Conservation (phyloP, 148 eudicot species). For the Chenopodium berlandieri region DNA sequence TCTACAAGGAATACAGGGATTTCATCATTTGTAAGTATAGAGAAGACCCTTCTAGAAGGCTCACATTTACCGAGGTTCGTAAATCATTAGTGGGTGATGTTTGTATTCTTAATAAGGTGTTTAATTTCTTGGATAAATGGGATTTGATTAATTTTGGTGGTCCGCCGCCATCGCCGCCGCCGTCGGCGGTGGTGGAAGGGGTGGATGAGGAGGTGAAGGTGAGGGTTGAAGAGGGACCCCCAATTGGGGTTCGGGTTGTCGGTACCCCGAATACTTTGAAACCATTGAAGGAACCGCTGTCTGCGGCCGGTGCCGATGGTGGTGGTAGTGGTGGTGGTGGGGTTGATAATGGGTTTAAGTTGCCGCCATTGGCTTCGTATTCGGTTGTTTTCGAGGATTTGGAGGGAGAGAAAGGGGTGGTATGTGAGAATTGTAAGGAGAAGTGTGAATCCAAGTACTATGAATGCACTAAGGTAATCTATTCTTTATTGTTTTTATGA, state of each 20-base stretch:
- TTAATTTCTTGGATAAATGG: constrained; percentile 66
- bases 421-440: constrained; percentile 69
- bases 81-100: constrained; percentile 89
- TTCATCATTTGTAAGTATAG: constrained; percentile 79
- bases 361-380: constrained; percentile 72
- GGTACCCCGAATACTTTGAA: constrained; percentile 66
- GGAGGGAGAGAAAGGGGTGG: constrained; percentile 31
- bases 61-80: constrained; percentile 73
- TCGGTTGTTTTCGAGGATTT: constrained; percentile 52
- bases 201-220: constrained; percentile 41
- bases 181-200: constrained; percentile 24
- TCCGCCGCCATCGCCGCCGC: constrained; percentile 7
- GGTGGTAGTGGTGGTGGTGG: constrained; percentile 31
- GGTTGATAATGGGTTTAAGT: constrained; percentile 44
- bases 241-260: constrained; percentile 77
- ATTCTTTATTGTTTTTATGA: not conserved
- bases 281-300: constrained; percentile 39
- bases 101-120: constrained; percentile 59
- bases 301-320: constrained; percentile 1
- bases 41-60: constrained; percentile 62
- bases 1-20: constrained; percentile 91
- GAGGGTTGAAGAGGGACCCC: constrained; percentile 88
- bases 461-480: constrained; percentile 59
- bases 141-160: constrained; percentile 70
- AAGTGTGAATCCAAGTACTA: constrained; percentile 52